Conservation (phyloP, 306 rosid genomes). For the Dalbergia cochinchinensis region DNA sequence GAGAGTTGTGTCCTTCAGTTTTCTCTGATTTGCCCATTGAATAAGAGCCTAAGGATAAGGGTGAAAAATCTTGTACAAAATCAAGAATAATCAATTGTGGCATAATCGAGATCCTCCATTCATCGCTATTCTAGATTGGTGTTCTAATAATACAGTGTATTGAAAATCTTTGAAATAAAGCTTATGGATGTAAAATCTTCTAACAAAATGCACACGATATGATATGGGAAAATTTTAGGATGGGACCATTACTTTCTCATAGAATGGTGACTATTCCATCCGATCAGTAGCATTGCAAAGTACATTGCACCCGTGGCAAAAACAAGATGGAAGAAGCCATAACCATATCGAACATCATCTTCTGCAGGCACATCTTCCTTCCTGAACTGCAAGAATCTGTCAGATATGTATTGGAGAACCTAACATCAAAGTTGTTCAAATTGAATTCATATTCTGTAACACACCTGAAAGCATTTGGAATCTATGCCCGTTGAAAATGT, state of each 20-base stretch:
- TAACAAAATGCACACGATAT: neutral
- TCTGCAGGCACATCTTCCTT: constrained; percentile 63
- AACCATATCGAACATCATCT: constrained; percentile 95
- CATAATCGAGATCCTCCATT: too few species aligned
- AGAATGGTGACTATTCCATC: constrained; percentile 88
- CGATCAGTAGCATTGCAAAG: constrained; percentile 93
- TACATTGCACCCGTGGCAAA: constrained; percentile 99
- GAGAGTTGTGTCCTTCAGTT: too few species aligned
- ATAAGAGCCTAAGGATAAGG: too few species aligned
- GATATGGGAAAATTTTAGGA: neutral
- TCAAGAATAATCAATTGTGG: too few species aligned
- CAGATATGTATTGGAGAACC: constrained; percentile 44
- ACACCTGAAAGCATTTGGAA: constrained; percentile 90
- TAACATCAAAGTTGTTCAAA: constrained; percentile 30
- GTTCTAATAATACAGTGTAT: too few species aligned
- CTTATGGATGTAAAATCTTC: too few species aligned
- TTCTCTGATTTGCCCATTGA: too few species aligned
- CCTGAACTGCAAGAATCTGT: constrained; percentile 68
- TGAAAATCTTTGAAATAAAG: too few species aligned
- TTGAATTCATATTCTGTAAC: constrained; percentile 45
- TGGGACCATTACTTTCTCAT: constrained; percentile 72
- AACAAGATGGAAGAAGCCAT: constrained; percentile 97
- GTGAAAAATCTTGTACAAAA: too few species aligned
- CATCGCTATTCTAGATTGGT: too few species aligned
- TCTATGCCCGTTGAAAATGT: constrained; percentile 98